Conservation (phyloP, 345 rosid species). For the Aquilaria malaccensis region DNA sequence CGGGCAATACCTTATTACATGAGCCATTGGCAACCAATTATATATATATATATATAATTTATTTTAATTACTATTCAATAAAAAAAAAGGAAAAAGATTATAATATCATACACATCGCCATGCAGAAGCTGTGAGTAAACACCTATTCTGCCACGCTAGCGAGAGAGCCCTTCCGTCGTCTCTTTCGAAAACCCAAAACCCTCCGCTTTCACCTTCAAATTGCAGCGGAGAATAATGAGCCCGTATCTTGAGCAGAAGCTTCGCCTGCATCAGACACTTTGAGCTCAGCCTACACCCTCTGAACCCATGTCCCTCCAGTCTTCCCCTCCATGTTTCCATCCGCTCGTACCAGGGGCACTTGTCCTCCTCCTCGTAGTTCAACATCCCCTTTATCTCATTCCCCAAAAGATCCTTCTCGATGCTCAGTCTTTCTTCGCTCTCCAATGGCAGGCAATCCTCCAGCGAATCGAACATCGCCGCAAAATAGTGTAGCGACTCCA, state of each 20-base stretch:
- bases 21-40: not conserved
- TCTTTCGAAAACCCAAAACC: slow-evolving; percentile 46
- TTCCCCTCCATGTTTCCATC: slow-evolving; percentile 56
- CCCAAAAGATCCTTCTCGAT: slow-evolving; percentile 65
- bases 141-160: slow-evolving; percentile 60
- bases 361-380: slow-evolving; percentile 25
- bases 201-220: slow-evolving; percentile 39
- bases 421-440: slow-evolving; percentile 40
- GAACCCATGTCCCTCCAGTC: slow-evolving; percentile 60
- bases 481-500: slow-evolving; percentile 55
- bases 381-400: slow-evolving; percentile 43
- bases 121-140: slow-evolving; percentile 52
- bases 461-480: slow-evolving; percentile 72
- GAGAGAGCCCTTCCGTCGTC: slow-evolving; percentile 50
- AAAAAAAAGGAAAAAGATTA: not conserved
- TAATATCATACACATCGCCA: slow-evolving; percentile 36
- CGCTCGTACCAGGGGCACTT: slow-evolving; percentile 28
- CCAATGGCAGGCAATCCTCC: slow-evolving; percentile 51
- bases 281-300: slow-evolving; percentile 43
- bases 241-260: slow-evolving; percentile 49
- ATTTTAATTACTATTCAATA: no score
- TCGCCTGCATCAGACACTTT: slow-evolving; percentile 56
- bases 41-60: no score
- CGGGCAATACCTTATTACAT: no score
- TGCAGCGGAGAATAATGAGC: slow-evolving; percentile 36